A percentile compares a stretch with the other conserved stretches of the same genome.
Evolutionary conservation across 2,329 filamentous ascomycete species (phyloP).

Genomic region (Neoscytalidium dimidiatum): DNA sequence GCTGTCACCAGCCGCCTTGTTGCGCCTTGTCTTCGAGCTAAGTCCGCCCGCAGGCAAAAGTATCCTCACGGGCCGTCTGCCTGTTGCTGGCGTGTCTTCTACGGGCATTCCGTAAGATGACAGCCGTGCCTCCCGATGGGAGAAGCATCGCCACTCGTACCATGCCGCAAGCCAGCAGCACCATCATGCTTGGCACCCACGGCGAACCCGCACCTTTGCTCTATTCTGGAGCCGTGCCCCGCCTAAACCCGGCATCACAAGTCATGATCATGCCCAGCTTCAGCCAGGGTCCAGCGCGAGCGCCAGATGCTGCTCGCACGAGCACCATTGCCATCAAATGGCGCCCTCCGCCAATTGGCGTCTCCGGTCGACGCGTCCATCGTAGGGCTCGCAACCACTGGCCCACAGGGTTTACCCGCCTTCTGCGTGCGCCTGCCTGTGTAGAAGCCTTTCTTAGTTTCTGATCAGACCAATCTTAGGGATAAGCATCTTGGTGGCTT

Average conservation of each 20-base stretch:
- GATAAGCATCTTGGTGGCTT: background rate
- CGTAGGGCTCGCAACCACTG: background rate
- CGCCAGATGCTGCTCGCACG: background rate
- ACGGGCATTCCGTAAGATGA: background rate
- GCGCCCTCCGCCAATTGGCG: background rate
- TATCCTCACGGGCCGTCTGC: background rate
- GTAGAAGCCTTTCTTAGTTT: background rate
- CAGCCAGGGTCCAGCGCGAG: background rate
- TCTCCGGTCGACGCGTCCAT: background rate
- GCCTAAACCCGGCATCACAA: background rate
- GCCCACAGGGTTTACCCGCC: background rate
- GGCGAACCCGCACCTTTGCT: background rate
- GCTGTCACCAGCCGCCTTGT: background rate
- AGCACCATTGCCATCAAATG: background rate
- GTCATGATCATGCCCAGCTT: background rate
- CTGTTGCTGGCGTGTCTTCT: background rate
- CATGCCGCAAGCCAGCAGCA: background rate
- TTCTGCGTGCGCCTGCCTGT: background rate
- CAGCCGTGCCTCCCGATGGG: too few relatives aligned
- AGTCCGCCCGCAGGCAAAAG: background rate
- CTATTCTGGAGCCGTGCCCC: background rate
- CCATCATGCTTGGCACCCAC: background rate
- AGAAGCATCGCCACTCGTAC: background rate
- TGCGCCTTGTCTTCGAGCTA: background rate
- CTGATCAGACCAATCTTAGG: background rate